Evolutionary conservation across 352 stramenopile species (phyloP), one percentile per base, ranked within the genome.

Genomic region (Phytophthora meadii): DNA sequence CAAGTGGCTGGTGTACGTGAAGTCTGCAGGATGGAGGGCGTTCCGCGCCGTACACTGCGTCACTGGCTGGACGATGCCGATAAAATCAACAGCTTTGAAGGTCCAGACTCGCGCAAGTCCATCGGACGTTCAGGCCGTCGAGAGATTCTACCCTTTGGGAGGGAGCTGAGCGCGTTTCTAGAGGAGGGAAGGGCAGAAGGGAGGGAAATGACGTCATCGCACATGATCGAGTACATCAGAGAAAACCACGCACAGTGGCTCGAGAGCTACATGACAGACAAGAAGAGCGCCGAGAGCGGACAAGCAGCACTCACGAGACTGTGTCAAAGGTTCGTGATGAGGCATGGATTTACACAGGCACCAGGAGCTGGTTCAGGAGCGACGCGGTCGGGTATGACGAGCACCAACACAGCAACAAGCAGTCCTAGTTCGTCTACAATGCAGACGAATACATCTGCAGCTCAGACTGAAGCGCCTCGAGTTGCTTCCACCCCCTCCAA

Each of bases 151-250:
- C 73, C 73, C 0, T 81, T 81, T 40, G 73, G 65, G 44, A 61
- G 51, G 25, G 51, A 81, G 36, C 40, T 81, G 14, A 61, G 57
- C 5, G 40, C 52, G 7, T 81, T 81, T 27, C 32, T 81, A 19
- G 54, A 76, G 51, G 55, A 74, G 19, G 65, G 63, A 40, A 49
- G 58, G 14, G 49, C 37, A 0, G 48, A 74, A 19, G 58, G 61
- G 41, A 59, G 54, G 14, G 73, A 81, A 27, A 57, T 81, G 54
- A 81, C 65, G 54, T 81, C 73, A 34, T 68, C 73, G 19, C 73
- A 81, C 47, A 81, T 81, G 73, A 71, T 81, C 34, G 54, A 75
- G 8, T 81, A 72, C 55, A 81, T 81, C 56, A 49, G 65, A 51
- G 52, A 70, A 36, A 65, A 69, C 45, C 66, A 81, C 36, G 44